Conservation (phyloP, 352 stramenopile species). For the Globisporangium nagaii region DNA sequence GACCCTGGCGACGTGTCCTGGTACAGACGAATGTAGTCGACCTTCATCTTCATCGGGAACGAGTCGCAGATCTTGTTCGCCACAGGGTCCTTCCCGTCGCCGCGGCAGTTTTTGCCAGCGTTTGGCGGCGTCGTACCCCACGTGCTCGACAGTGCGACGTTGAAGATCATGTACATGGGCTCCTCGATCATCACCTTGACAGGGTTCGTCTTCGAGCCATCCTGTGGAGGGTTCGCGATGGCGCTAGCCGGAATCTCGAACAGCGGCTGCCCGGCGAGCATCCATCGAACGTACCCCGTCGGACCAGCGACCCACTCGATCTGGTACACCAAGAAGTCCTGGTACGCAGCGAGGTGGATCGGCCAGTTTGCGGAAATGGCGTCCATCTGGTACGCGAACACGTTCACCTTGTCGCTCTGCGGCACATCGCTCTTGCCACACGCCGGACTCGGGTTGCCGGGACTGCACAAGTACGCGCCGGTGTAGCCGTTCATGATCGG, state of each 20-base stretch:
- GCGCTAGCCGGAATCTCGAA: conserved; percentile 80
- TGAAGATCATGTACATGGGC: conserved; percentile 94
- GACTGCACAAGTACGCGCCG: conserved; percentile 49
- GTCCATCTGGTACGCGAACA: conserved; percentile 88
- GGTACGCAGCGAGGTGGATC: conserved; percentile 76
- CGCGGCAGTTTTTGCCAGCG: conserved; percentile 43
- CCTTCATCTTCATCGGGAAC: conserved; percentile 67
- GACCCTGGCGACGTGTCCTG: conserved; percentile 39
- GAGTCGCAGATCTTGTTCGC: conserved; percentile 53
- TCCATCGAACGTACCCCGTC: conserved; percentile 61
- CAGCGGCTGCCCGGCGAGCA: conserved; percentile 78
- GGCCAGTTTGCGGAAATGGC: conserved; percentile 90
- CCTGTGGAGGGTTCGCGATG: conserved; percentile 46
- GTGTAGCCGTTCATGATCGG: conserved; percentile 55
- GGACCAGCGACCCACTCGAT: conserved; percentile 61
- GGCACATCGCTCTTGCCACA: conserved; percentile 18
- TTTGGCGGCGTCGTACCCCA: conserved; percentile 83
- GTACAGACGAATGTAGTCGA: conserved; percentile 81
- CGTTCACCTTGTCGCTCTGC: conserved; percentile 19
- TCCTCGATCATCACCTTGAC: conserved; percentile 92
- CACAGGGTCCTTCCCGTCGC: conserved; percentile 32
- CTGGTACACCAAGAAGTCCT: conserved; percentile 70
- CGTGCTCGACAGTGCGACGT: conserved; percentile 90
- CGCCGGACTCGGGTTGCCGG: conserved; percentile 29
- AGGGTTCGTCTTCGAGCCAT: conserved; percentile 49